Evolutionary conservation across 345 rosid genomes (phyloP).

Genomic region (Eucalyptus cladocalyx): DNA sequence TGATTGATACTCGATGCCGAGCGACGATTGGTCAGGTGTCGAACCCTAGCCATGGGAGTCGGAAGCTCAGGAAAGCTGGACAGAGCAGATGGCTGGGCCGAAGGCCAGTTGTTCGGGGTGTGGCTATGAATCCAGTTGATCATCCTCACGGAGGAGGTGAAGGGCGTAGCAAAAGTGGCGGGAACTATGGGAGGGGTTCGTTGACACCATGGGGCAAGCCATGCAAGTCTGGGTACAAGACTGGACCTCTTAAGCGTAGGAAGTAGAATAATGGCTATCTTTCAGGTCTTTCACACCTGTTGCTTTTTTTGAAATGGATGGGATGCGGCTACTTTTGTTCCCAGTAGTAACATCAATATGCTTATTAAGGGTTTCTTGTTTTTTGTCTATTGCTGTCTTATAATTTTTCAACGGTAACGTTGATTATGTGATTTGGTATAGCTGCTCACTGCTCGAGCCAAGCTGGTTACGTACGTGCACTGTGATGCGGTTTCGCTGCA

Average conservation of each 20-base stretch:
- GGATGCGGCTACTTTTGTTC: not conserved
- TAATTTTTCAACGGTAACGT: not conserved
- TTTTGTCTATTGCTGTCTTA: not conserved
- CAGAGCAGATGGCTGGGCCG: constrained; percentile 80
- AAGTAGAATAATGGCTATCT: constrained; percentile 2
- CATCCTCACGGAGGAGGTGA: constrained; percentile 99
- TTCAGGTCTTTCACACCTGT: not conserved
- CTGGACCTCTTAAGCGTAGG: constrained; percentile 40
- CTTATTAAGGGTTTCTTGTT: not conserved
- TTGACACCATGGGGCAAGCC: constrained; percentile 92
- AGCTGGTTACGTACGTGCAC: not conserved
- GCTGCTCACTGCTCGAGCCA: not conserved
- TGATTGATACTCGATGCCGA: constrained; percentile 55
- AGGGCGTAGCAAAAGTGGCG: constrained; percentile 83
- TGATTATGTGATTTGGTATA: not conserved
- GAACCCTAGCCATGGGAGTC: constrained; percentile 43
- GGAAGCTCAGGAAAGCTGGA: constrained; percentile 80
- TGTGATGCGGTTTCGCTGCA: not conserved
- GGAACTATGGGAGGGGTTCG: constrained; percentile 51
- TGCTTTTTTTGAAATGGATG: not conserved
- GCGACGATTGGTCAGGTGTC: constrained; percentile 76
- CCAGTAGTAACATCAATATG: not conserved
- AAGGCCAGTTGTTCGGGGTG: constrained; percentile 74
- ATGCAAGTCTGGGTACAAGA: constrained; percentile 62
- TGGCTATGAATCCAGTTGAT: constrained; percentile 83